A percentile compares a stretch with the other conserved stretches of the same genome.
These are phyloP conservation scores for Tetrapisispora phaffii DNA, from an alignment of 805 yeast species.

Conservation along the genomic window DNA sequence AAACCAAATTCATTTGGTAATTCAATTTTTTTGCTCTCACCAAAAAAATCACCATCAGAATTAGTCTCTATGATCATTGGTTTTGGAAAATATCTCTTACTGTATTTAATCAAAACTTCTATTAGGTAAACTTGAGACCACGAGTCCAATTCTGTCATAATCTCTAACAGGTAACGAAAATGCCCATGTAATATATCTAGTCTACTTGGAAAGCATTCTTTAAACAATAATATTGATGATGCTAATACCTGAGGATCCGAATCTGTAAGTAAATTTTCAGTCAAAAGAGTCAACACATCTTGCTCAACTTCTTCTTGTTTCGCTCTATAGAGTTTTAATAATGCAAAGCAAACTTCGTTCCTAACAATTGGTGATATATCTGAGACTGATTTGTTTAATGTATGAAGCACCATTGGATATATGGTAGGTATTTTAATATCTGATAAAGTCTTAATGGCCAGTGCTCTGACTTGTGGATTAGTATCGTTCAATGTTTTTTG, in stretches of 20 bases:
- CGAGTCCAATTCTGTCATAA: slow-evolving; percentile 49
- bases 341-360: slow-evolving; percentile 66
- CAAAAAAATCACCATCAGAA: slow-evolving; percentile 7
- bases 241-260: slow-evolving; percentile 57
- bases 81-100: slow-evolving; percentile 47
- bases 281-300: slow-evolving; percentile 43
- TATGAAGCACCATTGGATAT: slow-evolving; percentile 64
- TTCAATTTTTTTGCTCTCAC: slow-evolving; percentile 20
- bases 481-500: slow-evolving; percentile 73
- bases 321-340: slow-evolving; percentile 44
- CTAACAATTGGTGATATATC: slow-evolving; percentile 77
- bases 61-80: slow-evolving; percentile 38
- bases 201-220: slow-evolving; percentile 43
- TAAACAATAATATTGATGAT: slow-evolving; percentile 50
- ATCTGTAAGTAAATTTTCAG: slow-evolving; percentile 49
- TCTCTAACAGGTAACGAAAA: slow-evolving; percentile 46
- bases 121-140: slow-evolving; percentile 57
- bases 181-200: slow-evolving; percentile 64
- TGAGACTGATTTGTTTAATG: slow-evolving; percentile 53
- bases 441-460: slow-evolving; percentile 69
- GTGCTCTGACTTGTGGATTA: slow-evolving; percentile 55
- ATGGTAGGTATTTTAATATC: slow-evolving; percentile 79
- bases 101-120: slow-evolving; percentile 58
- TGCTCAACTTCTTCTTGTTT: slow-evolving; percentile 35
- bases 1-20: slow-evolving; percentile 38